Evolutionary conservation across 2,329 filamentous ascomycete genomes (phyloP).

Genomic region (Sporothrix inflata): DNA sequence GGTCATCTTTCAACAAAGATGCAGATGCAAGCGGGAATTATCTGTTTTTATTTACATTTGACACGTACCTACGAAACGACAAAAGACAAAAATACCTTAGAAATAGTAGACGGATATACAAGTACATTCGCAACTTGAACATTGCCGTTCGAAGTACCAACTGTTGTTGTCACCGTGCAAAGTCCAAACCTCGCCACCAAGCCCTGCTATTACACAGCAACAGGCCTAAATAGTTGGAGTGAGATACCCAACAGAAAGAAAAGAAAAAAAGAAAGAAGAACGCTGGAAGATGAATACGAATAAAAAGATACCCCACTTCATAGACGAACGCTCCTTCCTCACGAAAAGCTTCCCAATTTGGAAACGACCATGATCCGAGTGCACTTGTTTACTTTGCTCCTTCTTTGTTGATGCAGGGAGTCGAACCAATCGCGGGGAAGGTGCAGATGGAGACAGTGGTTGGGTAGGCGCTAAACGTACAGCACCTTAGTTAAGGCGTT

Average conservation of each 20-base stretch:
- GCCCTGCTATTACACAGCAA: no score
- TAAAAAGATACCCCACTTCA: background rate
- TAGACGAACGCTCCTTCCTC: background rate
- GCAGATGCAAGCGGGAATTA: conserved; percentile 20
- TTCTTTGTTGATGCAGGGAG: background rate
- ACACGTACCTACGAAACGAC: background rate
- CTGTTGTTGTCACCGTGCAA: no score
- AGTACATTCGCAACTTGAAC: background rate
- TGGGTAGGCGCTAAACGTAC: background rate
- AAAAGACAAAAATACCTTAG: conserved; percentile 14
- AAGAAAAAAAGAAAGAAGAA: no score
- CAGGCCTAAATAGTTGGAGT: no score
- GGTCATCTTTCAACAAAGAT: conserved; percentile 35
- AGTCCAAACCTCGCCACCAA: no score
- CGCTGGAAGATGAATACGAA: no score
- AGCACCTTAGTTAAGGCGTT: background rate
- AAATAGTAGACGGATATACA: background rate
- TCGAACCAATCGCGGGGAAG: background rate
- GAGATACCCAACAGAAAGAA: no score
- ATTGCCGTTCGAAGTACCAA: background rate
- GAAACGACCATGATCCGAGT: background rate
- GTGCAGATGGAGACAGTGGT: background rate
- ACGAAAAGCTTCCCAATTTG: background rate
- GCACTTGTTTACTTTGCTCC: background rate
- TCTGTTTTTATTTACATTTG: background rate